Base-by-base conservation (phyloP, 1,139 yeast species). In the Keqinozyma sinolaborantium region DNA sequence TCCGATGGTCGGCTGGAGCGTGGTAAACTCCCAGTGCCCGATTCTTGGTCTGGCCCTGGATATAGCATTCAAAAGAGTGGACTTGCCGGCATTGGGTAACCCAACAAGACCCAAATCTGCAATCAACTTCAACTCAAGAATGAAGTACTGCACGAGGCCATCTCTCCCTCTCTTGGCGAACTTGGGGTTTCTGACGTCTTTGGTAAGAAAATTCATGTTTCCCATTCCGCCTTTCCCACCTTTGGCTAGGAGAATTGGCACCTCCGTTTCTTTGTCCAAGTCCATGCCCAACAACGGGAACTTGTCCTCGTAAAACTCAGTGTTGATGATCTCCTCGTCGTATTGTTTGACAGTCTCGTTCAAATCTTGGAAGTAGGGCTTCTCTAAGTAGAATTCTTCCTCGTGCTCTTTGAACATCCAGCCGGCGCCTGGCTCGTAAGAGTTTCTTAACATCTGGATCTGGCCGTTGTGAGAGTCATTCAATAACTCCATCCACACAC, bases 211-310 rank as follows among this genome's bases (percentile, higher is more conserved):
- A 53, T 90, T 96, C 92, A 88, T 87, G 55, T 92, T 92, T 2
- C 98, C 98, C 67, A 90, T 70, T 0, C 98, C 98, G 16, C 97
- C 97, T 44, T 70, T 66, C 4, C 98, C 98, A 26, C 98, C 98
- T 45, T 74, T 72, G 28, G 90, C 50, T 14, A 92, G 50, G 27
- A 85, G 62, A n/a, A 80, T 53, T 1, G 97, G 95, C 23, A 70
- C 72, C 4, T 64, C 66, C 0, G 87, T 78, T 0, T 88, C 81
- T 34, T 66, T 59, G 30, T 70, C 64, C 32, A 92, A 65, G 54
- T 92, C 98, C 24, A 87, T 53, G 0, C 97, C 97, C 14, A 73
- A 64, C 4, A 85, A 38, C 0, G 97, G 97, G 47, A 87, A 82
- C 29, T 72, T 64, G 53, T 92, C 97, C 27, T 60, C 64, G 10